These are phyloP conservation scores for Dendrocalamus sinicus DNA, from an alignment of 176 grass and related monocot species.

Conservation along the genomic window DNA sequence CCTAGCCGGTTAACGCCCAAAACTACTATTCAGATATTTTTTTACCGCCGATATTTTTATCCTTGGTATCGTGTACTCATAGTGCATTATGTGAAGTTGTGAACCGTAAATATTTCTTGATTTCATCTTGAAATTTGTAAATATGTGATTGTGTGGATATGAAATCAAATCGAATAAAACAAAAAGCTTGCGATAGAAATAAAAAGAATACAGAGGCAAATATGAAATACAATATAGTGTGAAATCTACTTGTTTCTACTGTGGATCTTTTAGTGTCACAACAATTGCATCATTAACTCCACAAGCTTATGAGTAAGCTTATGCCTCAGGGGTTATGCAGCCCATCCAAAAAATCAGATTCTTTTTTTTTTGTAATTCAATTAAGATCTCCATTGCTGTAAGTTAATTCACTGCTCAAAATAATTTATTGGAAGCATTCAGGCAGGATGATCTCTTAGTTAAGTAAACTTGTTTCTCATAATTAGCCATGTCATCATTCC, in stretches of 20 bases:
- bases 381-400: background rate
- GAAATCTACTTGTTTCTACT: constrained; percentile 2
- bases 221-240: background rate
- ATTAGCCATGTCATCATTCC: constrained; percentile 24
- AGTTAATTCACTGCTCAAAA: background rate
- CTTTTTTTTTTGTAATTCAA: background rate
- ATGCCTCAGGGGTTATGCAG: background rate
- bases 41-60: background rate
- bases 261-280: constrained; percentile 16
- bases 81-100: background rate
- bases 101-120: constrained; percentile 13
- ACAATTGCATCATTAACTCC: background rate
- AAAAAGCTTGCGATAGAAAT: background rate
- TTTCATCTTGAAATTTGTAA: background rate
- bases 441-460: background rate
- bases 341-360: background rate
- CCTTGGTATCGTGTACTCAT: background rate
- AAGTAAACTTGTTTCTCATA: constrained; percentile 25
- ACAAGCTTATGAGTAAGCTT: background rate
- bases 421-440: constrained; percentile 23
- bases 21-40: too few relatives aligned
- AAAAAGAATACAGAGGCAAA: background rate
- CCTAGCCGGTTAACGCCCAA: too few relatives aligned
- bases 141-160: background rate
- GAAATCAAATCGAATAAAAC: background rate